These are phyloP conservation scores for Coemansia biformis DNA, from an alignment of 192 early-diverging fungal genomes.

Conservation along the genomic window DNA sequence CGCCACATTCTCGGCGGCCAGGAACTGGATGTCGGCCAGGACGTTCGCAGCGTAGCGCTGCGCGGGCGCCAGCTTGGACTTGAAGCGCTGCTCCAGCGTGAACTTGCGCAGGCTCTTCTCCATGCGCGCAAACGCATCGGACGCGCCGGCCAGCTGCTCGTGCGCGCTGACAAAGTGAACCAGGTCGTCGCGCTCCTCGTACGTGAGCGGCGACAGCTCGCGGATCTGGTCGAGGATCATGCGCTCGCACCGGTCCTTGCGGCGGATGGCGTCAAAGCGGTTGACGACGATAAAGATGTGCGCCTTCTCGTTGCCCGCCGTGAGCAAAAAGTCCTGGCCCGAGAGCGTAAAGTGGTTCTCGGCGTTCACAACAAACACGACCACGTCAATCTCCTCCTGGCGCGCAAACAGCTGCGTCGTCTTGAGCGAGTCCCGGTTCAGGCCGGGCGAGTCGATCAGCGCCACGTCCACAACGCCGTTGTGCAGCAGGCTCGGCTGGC, in stretches of 20 bases:
- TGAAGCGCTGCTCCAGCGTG: constrained; percentile 90
- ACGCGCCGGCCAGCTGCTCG: constrained; percentile 32
- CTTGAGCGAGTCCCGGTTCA: constrained; percentile 97
- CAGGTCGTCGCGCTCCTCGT: constrained; percentile 80
- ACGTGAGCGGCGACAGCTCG: constrained; percentile 90
- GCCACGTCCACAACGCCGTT: constrained; percentile 96
- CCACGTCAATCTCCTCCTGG: constrained; percentile 98
- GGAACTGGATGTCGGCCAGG: constrained; percentile 68
- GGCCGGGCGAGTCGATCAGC: constrained; percentile 95
- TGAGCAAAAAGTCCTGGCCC: constrained; percentile 92
- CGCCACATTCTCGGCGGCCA: constrained; percentile 67
- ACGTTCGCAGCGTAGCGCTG: constrained; percentile 86
- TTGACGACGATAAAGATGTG: constrained; percentile 99
- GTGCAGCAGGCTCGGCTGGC: constrained; percentile 72
- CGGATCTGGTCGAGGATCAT: constrained; percentile 96
- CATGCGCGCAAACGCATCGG: constrained; percentile 63
- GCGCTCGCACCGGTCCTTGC: constrained; percentile 89
- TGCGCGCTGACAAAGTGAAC: constrained; percentile 94
- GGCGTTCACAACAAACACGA: constrained; percentile 98
- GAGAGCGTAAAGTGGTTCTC: constrained; percentile 99
- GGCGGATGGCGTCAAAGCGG: constrained; percentile 88
- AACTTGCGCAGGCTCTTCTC: constrained; percentile 87
- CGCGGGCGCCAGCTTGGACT: constrained; percentile 90
- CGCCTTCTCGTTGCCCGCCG: constrained; percentile 97
- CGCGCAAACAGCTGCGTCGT: constrained; percentile 94